Base-by-base conservation (phyloP, 164 flowering plant genomes). In the Brasenia schreberi region DNA sequence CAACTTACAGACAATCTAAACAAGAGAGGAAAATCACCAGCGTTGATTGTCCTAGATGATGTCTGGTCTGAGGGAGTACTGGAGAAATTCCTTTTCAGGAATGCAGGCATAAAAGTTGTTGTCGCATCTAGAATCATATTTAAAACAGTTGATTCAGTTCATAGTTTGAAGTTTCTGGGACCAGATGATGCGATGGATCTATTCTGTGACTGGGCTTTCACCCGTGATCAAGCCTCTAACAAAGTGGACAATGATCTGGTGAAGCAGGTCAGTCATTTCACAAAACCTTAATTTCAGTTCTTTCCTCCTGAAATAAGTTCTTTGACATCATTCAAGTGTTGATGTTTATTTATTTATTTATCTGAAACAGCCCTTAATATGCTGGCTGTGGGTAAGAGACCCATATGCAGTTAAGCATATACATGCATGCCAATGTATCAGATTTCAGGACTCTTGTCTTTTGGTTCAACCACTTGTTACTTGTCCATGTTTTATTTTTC, bases 41-140 rank as follows among this genome's bases (percentile, higher is more conserved):
- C 27, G 27, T 80, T 90, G 42, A 68, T 90, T 58, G 81, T 90
- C 62, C 66, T 90, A 45, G 97, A 90, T 79, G 97, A 90, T 78
- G 90, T 83, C 9, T 81, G 84, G 83, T 78, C 78, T 0, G 69
- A 74, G 17, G 69, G 78, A 2, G 79, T 67, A 12, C 86, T 90
- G 0, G 82, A 90, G 19, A 83, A 78, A 49, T 81, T 90, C 5
- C 65, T 84, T 56, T 74, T 70, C 44, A n/a, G 77, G 0, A 87
- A 77, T 59, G 86, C 89, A 1, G 92, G 92, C 7, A 84, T 84
- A 84, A 90, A 81, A 73, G 81, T 84, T 23, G 79, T 90, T 16
- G 95, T 83, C 4, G 87, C 78, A 64, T 83, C 84, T 5, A 72
- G 87, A 23, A 69, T 73, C 17, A 78, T 74, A 18, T 78, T 43